Conservation (phyloP, 345 rosid species). For the Mallotus nudiflorus region DNA sequence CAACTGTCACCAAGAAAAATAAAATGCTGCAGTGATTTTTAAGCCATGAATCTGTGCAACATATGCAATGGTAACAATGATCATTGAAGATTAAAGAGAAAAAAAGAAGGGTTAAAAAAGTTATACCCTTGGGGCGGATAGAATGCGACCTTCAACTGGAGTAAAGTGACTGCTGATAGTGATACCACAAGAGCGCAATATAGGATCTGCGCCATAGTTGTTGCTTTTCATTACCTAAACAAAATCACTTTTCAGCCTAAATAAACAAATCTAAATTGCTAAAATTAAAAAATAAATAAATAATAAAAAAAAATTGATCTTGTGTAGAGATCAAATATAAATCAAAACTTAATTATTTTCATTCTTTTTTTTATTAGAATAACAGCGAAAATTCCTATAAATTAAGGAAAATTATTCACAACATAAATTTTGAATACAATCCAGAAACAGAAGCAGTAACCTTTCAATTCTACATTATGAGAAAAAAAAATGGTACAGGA, state of each 20-base stretch:
- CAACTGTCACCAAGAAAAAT: constrained; percentile 23
- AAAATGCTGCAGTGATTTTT: background rate
- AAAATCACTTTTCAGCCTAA: background rate
- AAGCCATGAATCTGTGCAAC: background rate
- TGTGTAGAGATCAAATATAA: too few relatives aligned
- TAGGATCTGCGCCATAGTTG: constrained; percentile 66
- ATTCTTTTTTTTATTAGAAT: too few relatives aligned
- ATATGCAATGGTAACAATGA: background rate
- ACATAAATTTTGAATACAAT: too few relatives aligned
- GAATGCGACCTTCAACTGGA: constrained; percentile 80
- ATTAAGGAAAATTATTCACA: too few relatives aligned
- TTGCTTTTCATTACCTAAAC: constrained; percentile 59
- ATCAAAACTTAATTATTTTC: too few relatives aligned
- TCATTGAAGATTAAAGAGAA: background rate
- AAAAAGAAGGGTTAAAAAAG: background rate
- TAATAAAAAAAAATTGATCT: too few relatives aligned
- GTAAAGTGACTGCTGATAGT: constrained; percentile 57
- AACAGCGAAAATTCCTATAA: too few relatives aligned
- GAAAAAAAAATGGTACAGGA: too few relatives aligned
- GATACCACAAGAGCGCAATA: constrained; percentile 68
- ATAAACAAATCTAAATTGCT: too few relatives aligned
- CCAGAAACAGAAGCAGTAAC: too few relatives aligned
- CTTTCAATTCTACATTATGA: too few relatives aligned
- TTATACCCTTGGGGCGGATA: constrained; percentile 67
- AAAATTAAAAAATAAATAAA: too few relatives aligned